Evolutionary conservation across 768 basidiomycete species (phyloP), one percentile per base, ranked within the genome.

Genomic region (Boletus vinaceobasis): DNA sequence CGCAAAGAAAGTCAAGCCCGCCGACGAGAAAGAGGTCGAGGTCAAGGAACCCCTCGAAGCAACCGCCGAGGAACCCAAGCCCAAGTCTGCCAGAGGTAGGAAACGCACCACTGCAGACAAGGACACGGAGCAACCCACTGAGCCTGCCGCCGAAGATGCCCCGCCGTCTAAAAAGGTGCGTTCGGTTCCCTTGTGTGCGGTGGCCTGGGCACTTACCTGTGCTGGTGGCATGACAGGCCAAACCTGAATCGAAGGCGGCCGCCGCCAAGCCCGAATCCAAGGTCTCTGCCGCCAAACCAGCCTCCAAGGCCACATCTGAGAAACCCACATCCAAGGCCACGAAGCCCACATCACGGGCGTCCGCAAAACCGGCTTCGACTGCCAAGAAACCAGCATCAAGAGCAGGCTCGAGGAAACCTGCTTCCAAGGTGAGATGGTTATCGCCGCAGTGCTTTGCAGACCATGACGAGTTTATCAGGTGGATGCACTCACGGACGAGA

Each of bases 91-190:
- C 53, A 75, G 74, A 58, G 80, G 79, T 44, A 83, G 80, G 61
- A 87, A 89, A 67, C 80, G 85, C 48, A 69, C 73, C 33, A 61
- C 70, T n/a, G 62, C 64, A 31, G 77, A 79, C 50, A 68, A 70
- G 56, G 75, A 73, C 37, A 73, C 66, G 26, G 77, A 76, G 45
- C 66, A 73, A 54, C 52, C 59, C 45, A 65, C 58, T 31, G 69
- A 66, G 10, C 74, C 78, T 2, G 75, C 78, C 31, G 67, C 60
- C 37, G 77, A 72, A 36, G 76, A 71, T 27, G 73, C 74, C 48
- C 86, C 86, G 35, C 75, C 86, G 0, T 74, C 83, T 7, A 88
- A 89, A 74, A 88, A 84, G 79, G 87, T 84, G 44, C 39, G 62
- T 56, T n/a, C 8, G 17, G 6, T 26, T 17, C 19, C 39, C 55